Base-by-base conservation (phyloP, 129 eudicot genomes). In the Oenanthe sinensis region DNA sequence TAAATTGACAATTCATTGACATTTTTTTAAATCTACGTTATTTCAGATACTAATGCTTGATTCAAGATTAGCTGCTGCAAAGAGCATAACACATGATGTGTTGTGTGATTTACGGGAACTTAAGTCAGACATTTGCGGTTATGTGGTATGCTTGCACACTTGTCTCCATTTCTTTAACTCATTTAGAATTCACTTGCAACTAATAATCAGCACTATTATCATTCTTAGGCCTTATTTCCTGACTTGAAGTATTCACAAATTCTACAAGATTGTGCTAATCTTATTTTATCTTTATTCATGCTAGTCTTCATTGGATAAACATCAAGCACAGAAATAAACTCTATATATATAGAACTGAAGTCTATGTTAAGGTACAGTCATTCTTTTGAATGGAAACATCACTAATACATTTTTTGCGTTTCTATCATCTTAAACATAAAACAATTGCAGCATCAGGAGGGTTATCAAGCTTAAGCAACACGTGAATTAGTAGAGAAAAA, bases 41-140 rank as follows among this genome's bases (percentile, higher is more conserved):
- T 48, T 69, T 78, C 88, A 95, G 99, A 96, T 96, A 84, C 92
- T 92, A 75, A 81, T 86, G 71, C 83, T 96, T 82, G 89, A 92
- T 63, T 78, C 96, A 54, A 92, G 90, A 83, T 80, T 96, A 78
- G 99, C 97, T 65, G 80, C 91, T 85, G 87, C 99, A 24, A 97
- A 91, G 73, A 96, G 97, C 90, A 92, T 96, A 96, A 89, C 97
- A 58, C 97, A 90, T 86, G 99, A 96, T 81, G 97, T 96, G 50
- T 85, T 92, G n/a, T 91, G 99, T 47, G 99, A 96, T 85, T 79
- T 96, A 74, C 81, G 90, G 79, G 97, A 96, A 74, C 83, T 96
- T 77, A 90, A 92, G 85, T 63, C 89, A 87, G 93, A 92, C 81
- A 92, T 96, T 91, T 89, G 85, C 46, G 84, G 69, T 67, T 96